Percentiles rank a stretch among this genome's conserved stretches.
These are phyloP conservation scores for Ophiocordyceps camponoti-rufipedis DNA, from an alignment of 2,329 filamentous ascomycete species.

Conservation along the genomic window DNA sequence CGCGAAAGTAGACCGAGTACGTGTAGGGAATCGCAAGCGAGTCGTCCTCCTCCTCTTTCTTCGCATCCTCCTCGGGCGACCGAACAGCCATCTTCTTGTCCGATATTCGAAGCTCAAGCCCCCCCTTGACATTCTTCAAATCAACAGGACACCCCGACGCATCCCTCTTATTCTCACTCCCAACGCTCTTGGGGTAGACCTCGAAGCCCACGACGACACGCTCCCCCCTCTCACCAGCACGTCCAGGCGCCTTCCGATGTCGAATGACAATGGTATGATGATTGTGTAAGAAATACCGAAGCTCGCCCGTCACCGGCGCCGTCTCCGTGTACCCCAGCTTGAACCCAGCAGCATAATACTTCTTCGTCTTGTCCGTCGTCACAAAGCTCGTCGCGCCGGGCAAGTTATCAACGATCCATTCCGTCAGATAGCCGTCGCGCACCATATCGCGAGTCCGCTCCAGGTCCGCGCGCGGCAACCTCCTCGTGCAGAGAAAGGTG, in stretches of 20 bases:
- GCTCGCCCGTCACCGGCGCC: constrained; percentile 36
- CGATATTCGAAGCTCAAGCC: constrained; percentile 50
- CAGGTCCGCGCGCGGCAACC: constrained; percentile 46
- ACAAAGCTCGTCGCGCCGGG: constrained; percentile 80
- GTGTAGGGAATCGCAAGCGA: constrained; percentile 64
- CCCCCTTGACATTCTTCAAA: constrained; percentile 41
- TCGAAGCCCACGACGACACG: constrained; percentile 81
- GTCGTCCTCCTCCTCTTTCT: constrained; percentile 11
- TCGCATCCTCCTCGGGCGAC: neutral
- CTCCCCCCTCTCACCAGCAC: constrained; percentile 48
- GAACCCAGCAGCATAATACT: constrained; percentile 82
- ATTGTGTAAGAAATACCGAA: constrained; percentile 65
- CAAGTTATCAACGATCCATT: constrained; percentile 88
- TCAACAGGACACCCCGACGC: constrained; percentile 49
- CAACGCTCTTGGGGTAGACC: constrained; percentile 74
- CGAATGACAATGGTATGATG: constrained; percentile 74
- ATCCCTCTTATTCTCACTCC: constrained; percentile 37
- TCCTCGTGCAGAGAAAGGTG: constrained; percentile 51
- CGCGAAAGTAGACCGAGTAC: constrained; percentile 79
- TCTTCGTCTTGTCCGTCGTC: constrained; percentile 64
- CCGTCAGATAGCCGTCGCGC: constrained; percentile 63
- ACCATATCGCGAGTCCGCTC: constrained; percentile 54
- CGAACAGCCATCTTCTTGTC: constrained; percentile 30
- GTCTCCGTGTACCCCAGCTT: constrained; percentile 66
- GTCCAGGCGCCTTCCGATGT: constrained; percentile 53